A percentile compares a stretch with the other conserved stretches of the same genome.
phyloP scores from a whole-genome alignment of 2,329 filamentous ascomycete species.

The Sarocladiaceae sp. region DNA sequence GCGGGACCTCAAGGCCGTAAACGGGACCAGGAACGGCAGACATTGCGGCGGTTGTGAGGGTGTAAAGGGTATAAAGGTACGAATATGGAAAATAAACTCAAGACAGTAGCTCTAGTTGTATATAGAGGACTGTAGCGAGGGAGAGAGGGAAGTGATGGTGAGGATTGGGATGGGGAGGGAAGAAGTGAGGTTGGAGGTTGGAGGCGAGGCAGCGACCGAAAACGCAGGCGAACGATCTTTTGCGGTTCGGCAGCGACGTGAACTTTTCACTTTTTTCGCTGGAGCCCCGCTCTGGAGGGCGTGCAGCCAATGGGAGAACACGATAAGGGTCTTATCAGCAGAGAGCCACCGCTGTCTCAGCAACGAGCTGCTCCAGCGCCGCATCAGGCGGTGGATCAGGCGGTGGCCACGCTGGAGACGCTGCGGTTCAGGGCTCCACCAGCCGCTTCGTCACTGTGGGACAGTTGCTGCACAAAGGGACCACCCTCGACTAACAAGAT shows the following conservation, averaged over 20 bases:
- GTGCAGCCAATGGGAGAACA: slow-evolving; percentile 18
- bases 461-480: too few species aligned
- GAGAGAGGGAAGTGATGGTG: neutral
- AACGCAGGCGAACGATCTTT: slow-evolving; percentile 7
- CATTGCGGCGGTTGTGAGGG: slow-evolving; percentile 31
- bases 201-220: slow-evolving; percentile 5
- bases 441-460: slow-evolving; percentile 6
- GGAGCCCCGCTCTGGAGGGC: slow-evolving; percentile 8
- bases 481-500: too few species aligned
- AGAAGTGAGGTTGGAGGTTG: slow-evolving; percentile 9
- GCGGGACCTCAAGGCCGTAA: slow-evolving; percentile 87
- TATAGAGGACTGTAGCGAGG: too few species aligned
- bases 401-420: too few species aligned
- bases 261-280: slow-evolving; percentile 9
- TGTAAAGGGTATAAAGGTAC: neutral
- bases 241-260: slow-evolving; percentile 4
- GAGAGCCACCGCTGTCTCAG: slow-evolving; percentile 25
- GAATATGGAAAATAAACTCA: neutral
- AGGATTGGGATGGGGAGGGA: neutral
- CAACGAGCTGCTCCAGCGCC: slow-evolving; percentile 19
- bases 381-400: too few species aligned
- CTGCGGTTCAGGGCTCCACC: too few species aligned
- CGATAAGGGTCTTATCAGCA: slow-evolving; percentile 26
- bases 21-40: slow-evolving; percentile 65
- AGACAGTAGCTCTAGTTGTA: neutral